Evolutionary conservation across 257 asterid genomes (phyloP).

Genomic region (Nicotiana knightiana): DNA sequence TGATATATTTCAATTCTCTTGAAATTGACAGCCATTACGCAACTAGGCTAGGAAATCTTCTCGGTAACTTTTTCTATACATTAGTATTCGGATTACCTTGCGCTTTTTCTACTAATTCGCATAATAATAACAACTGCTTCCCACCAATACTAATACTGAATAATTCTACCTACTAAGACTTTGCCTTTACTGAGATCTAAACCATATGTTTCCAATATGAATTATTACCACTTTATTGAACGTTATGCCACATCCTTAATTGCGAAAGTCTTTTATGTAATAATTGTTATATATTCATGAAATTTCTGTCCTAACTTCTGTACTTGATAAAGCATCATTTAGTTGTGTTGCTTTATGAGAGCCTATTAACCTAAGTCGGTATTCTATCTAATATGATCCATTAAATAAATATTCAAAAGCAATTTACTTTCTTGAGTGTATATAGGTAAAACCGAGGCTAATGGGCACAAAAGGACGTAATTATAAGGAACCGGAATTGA

Average conservation of each 20-base stretch:
- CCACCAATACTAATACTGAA: neutral
- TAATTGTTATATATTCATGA: neutral
- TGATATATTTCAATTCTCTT: neutral
- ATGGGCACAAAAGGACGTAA: too few relatives aligned
- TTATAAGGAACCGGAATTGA: too few relatives aligned
- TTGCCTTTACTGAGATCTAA: neutral
- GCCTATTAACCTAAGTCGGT: slow-evolving; percentile 14
- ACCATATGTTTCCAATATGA: neutral
- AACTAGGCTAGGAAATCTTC: neutral
- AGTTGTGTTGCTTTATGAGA: neutral
- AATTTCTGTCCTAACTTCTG: neutral
- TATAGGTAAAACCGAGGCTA: too few relatives aligned
- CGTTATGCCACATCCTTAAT: neutral
- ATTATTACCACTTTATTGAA: neutral
- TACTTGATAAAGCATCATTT: neutral
- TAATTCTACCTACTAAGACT: neutral
- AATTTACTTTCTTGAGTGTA: too few relatives aligned
- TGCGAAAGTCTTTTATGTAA: neutral
- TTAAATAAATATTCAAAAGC: neutral
- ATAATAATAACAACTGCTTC: too few relatives aligned
- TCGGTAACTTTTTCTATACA: neutral
- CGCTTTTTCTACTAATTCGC: neutral
- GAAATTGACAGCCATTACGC: slow-evolving; percentile 10
- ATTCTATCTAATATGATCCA: neutral
- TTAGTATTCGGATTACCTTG: neutral